phyloP scores from a whole-genome alignment of 2,329 filamentous ascomycete species.

The Colletotrichum caudatum region DNA sequence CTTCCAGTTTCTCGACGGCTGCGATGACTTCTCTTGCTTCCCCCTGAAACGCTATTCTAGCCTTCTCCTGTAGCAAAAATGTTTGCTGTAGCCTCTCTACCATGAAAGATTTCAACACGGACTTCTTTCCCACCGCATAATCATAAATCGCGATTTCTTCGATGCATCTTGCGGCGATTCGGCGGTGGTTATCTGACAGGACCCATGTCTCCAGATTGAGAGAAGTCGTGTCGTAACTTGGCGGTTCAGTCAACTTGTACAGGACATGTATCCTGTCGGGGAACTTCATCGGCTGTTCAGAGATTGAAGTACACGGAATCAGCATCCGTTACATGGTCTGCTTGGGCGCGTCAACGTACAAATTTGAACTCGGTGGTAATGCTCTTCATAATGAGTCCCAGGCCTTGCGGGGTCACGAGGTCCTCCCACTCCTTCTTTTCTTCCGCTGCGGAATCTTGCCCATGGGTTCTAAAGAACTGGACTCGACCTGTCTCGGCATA shows the following conservation, averaged over 20 bases:
- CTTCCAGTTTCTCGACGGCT: not conserved
- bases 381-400: not conserved
- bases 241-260: not conserved
- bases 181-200: not conserved
- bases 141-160: not conserved
- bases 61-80: not conserved
- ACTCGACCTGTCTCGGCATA: not conserved
- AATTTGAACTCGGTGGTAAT: conserved; percentile 3
- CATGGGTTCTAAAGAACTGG: not conserved
- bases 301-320: not conserved
- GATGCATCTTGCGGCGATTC: not conserved
- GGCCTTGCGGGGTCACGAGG: not conserved
- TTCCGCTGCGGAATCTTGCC: not conserved
- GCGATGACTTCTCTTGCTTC: not conserved
- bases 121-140: not conserved
- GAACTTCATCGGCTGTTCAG: not conserved
- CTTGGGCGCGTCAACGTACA: not conserved
- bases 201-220: not conserved
- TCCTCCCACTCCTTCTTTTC: conserved; percentile 5
- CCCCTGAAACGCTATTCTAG: not conserved
- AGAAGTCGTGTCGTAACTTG: not conserved
- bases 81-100: not conserved
- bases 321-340: not conserved
- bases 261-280: not conserved
- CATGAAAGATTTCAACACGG: not conserved